A percentile compares a stretch with the other conserved stretches of the same genome.
Conservation (phyloP, 2,329 filamentous ascomycete genomes). For the Pezicula rhizophila region DNA sequence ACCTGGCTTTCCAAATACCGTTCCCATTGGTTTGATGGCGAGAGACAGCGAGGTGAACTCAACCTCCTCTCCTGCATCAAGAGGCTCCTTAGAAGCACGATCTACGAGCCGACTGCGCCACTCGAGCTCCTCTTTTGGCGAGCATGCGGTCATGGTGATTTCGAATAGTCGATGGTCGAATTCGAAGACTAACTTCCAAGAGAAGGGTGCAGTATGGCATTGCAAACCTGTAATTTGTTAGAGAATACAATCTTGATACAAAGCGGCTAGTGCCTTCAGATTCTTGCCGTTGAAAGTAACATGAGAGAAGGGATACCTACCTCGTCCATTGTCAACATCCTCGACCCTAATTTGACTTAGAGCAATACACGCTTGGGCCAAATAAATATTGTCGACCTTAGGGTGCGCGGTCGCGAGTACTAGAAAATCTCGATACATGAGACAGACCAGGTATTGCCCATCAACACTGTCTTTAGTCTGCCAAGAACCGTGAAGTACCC, state of each 20-base stretch:
- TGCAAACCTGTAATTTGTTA: slow-evolving; percentile 58
- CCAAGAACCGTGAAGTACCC: slow-evolving; percentile 78
- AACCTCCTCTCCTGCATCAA: slow-evolving; percentile 39
- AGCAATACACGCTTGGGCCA: slow-evolving; percentile 67
- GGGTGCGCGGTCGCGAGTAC: slow-evolving; percentile 62
- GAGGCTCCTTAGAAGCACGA: slow-evolving; percentile 42
- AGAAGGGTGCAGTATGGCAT: slow-evolving; percentile 79
- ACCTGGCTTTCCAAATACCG: slow-evolving; percentile 70
- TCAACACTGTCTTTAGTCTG: slow-evolving; percentile 61
- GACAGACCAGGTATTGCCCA: slow-evolving; percentile 78
- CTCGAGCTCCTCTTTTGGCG: slow-evolving; percentile 67
- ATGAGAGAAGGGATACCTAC: slow-evolving; percentile 32
- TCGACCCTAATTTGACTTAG: slow-evolving; percentile 62
- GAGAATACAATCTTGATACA: neutral
- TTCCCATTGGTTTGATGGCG: slow-evolving; percentile 67
- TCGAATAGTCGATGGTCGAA: slow-evolving; percentile 73
- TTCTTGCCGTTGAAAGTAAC: slow-evolving; percentile 1
- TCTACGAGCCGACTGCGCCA: slow-evolving; percentile 68
- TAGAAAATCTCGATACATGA: slow-evolving; percentile 76
- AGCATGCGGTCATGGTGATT: slow-evolving; percentile 81
- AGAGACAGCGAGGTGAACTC: slow-evolving; percentile 60
- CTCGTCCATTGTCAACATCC: slow-evolving; percentile 68
- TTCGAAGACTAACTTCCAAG: slow-evolving; percentile 89
- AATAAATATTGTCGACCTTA: slow-evolving; percentile 62
- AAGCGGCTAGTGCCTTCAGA: neutral